Evolutionary conservation across 2,329 filamentous ascomycete species (phyloP).

Genomic region (Nigrospora oryzae): DNA sequence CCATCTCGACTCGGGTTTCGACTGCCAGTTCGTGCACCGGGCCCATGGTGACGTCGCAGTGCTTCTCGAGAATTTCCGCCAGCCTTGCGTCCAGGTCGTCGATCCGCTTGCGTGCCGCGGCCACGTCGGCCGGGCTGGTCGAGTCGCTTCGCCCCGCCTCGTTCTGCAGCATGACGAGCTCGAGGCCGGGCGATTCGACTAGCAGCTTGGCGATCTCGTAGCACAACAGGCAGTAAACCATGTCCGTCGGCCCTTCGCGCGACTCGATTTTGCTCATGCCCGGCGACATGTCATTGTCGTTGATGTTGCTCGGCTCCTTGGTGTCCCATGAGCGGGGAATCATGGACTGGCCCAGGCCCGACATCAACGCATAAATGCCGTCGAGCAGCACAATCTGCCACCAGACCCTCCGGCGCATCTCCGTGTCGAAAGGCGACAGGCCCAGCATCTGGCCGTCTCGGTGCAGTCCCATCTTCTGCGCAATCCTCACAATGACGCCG

Average conservation of each 20-base stretch:
- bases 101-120: conserved; percentile 32
- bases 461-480: conserved; percentile 60
- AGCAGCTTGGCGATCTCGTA: conserved; percentile 43
- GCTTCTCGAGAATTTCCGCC: conserved; percentile 35
- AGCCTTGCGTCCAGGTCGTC: conserved; percentile 33
- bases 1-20: conserved; percentile 36
- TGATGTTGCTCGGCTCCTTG: conserved; percentile 46
- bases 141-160: conserved; percentile 23
- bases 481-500: conserved; percentile 53
- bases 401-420: conserved; percentile 62
- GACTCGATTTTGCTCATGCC: conserved; percentile 39
- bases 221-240: conserved; percentile 46
- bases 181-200: conserved; percentile 37
- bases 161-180: conserved; percentile 38
- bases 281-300: conserved; percentile 50
- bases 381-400: conserved; percentile 55
- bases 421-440: conserved; percentile 53
- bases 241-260: conserved; percentile 50
- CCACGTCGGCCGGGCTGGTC: conserved; percentile 19
- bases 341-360: conserved; percentile 45
- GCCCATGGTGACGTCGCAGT: conserved; percentile 42
- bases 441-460: conserved; percentile 49
- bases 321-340: conserved; percentile 48
- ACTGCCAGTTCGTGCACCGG: conserved; percentile 42
- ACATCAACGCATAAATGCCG: conserved; percentile 46